Base-by-base conservation (phyloP, 2,329 filamentous ascomycete genomes). In the Ascochyta koolunga region DNA sequence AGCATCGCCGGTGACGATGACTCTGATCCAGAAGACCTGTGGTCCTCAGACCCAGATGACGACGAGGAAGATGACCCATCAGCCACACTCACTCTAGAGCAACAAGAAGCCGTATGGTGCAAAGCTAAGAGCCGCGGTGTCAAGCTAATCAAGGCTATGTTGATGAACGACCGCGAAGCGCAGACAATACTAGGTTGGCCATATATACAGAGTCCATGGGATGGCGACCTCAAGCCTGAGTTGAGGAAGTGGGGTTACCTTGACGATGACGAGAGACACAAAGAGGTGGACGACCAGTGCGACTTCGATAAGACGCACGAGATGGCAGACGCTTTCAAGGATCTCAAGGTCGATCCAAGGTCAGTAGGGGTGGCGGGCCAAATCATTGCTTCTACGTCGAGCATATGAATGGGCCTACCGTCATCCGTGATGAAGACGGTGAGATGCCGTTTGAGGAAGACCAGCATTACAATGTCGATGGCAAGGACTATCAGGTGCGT, bases 101-200 rank as follows among this genome's bases (percentile, higher is more conserved):
- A 53, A 15, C 11, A 42, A 25, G 37, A 47, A 7, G 22, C 15
- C 3, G 75, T 78, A 58, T 75, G 71, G 18, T 68, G 69, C 10
- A 75, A 78, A 32, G 54, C 54, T 10, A 40, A 35, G 10, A 54
- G 54, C 31, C 54, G 56, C 9, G 56, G 56, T 25, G 25, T 31
- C 1, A 24, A 35, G n/a, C 46, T 62, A n/a, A 50, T 52, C 13
- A 40, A 37, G 9, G 54, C 59, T n/a, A 58, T 58, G 56, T 51
- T 48, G 13, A 50, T 60, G 44, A 27, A 35, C 27, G 54, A 60
- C 16, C 25, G 33, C 2, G 59, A 60, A n/a, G 50, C 54, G 13
- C 37, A 41, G 4, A 16, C 18, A 4, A 29, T 55, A 16, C 59
- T 60, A 2, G 6, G 15, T 3, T 54, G 50, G 50, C 50, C 44